Conservation (phyloP, 2,329 filamentous ascomycete genomes). For the Fusarium acutatum region DNA sequence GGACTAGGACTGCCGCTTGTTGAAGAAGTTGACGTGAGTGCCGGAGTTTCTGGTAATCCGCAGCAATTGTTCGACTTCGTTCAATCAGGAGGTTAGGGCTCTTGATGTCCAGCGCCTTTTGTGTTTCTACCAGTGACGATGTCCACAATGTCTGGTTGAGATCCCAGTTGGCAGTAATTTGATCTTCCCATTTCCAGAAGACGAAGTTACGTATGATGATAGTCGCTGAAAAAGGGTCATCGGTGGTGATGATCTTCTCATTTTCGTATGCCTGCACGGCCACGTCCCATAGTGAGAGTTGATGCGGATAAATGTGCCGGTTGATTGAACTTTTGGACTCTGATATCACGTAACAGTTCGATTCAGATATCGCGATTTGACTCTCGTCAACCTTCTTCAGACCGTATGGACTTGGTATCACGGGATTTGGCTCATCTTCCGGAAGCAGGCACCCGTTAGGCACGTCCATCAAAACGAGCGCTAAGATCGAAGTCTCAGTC, state of each 20-base stretch:
- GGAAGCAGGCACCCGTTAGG: neutral
- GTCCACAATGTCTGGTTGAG: neutral
- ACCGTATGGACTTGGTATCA: neutral
- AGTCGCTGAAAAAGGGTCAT: neutral
- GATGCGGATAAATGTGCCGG: neutral
- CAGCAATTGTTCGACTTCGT: neutral
- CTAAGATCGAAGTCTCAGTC: rapidly evolving
- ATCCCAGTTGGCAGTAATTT: rapidly evolving
- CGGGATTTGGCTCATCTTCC: rapidly evolving
- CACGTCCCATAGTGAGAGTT: neutral
- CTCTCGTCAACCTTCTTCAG: neutral
- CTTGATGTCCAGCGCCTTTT: rapidly evolving
- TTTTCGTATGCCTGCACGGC: neutral
- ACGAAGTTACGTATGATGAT: neutral
- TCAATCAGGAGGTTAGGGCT: neutral
- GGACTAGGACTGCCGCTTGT: neutral
- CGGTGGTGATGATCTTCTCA: neutral
- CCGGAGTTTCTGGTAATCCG: neutral
- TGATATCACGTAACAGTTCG: neutral
- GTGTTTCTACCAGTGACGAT: rapidly evolving
- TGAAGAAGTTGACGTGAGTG: neutral
- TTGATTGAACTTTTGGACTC: neutral
- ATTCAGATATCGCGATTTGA: rapidly evolving
- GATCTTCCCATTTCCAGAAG: neutral
- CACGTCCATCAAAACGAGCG: neutral